A percentile compares a stretch with the other conserved stretches of the same genome.
Evolutionary conservation across 2,329 filamentous ascomycete species (phyloP).

Genomic region (Alternaria brassicae): DNA sequence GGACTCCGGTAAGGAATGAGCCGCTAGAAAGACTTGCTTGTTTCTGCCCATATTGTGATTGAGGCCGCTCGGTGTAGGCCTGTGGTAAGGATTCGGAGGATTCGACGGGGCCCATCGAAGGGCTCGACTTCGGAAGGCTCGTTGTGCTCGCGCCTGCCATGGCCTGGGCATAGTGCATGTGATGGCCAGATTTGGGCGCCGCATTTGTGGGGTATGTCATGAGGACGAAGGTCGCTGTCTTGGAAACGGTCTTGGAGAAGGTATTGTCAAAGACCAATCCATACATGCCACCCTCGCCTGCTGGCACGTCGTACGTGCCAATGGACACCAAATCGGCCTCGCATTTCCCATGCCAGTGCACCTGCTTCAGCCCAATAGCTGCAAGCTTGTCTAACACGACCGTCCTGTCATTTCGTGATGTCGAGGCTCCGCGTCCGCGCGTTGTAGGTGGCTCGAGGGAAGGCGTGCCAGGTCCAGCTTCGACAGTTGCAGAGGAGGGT

Average conservation of each 20-base stretch:
- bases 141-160: constrained; percentile 58
- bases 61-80: constrained; percentile 50
- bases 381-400: constrained; percentile 72
- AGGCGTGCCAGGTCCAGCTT: constrained; percentile 45
- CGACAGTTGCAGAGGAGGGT: constrained; percentile 42
- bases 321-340: constrained; percentile 95
- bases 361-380: constrained; percentile 66
- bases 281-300: constrained; percentile 86
- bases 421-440: constrained; percentile 61
- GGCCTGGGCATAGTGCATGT: constrained; percentile 67
- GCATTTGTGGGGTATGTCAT: constrained; percentile 89
- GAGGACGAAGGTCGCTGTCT: constrained; percentile 92
- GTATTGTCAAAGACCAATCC: constrained; percentile 98
- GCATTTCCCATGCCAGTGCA: constrained; percentile 89
- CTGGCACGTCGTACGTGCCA: constrained; percentile 81
- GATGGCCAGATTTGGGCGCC: constrained; percentile 75
- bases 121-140: constrained; percentile 52
- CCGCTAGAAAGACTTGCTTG: constrained; percentile 29
- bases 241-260: constrained; percentile 89
- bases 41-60: constrained; percentile 44
- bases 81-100: constrained; percentile 60
- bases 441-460: constrained; percentile 61
- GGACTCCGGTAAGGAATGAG: constrained; percentile 79
- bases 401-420: constrained; percentile 71
- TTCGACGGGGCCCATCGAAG: constrained; percentile 52